Conservation (phyloP, 2,329 filamentous ascomycete species). For the Arachnomyces sp. region DNA sequence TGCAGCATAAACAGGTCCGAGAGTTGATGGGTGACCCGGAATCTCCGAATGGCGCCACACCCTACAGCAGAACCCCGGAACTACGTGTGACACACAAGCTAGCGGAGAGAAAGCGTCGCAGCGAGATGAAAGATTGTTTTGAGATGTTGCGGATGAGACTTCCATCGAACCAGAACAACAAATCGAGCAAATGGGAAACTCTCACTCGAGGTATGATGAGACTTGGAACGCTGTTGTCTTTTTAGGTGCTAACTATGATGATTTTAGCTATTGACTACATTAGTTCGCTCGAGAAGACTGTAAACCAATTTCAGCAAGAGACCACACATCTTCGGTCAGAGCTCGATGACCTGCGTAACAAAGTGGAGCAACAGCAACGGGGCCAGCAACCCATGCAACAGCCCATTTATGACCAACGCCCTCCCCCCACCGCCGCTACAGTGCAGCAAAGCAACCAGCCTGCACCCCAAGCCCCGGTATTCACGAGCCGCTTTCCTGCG, state of each 20-base stretch:
- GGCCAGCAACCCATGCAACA: slow-evolving; percentile 17
- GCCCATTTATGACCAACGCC: slow-evolving; percentile 33
- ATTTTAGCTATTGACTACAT: slow-evolving; percentile 44
- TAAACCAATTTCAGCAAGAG: slow-evolving; percentile 32
- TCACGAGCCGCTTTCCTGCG: slow-evolving; percentile 21
- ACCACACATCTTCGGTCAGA: slow-evolving; percentile 28
- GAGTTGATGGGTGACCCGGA: slow-evolving; percentile 41
- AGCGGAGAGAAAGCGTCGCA: slow-evolving; percentile 44
- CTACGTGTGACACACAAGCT: slow-evolving; percentile 44
- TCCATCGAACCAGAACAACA: slow-evolving; percentile 41
- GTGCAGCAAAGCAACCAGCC: slow-evolving; percentile 24
- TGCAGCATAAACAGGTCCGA: slow-evolving; percentile 43
- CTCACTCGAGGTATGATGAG: slow-evolving; percentile 35
- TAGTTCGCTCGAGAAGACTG: slow-evolving; percentile 34
- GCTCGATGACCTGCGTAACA: slow-evolving; percentile 19
- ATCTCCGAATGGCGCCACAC: slow-evolving; percentile 33
- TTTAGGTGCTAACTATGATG: slow-evolving; percentile 11
- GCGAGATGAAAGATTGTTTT: slow-evolving; percentile 47
- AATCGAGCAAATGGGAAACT: slow-evolving; percentile 48
- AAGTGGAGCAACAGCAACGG: slow-evolving; percentile 12
- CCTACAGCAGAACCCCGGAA: slow-evolving; percentile 44
- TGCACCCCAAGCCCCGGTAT: slow-evolving; percentile 12
- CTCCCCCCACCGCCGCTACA: slow-evolving; percentile 22
- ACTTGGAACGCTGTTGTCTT: background rate
- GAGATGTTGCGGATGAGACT: slow-evolving; percentile 39